Evolutionary conservation across 2,329 filamentous ascomycete species (phyloP), one percentile per base, ranked within the genome.

Genomic region (Epichloe uncinata): DNA sequence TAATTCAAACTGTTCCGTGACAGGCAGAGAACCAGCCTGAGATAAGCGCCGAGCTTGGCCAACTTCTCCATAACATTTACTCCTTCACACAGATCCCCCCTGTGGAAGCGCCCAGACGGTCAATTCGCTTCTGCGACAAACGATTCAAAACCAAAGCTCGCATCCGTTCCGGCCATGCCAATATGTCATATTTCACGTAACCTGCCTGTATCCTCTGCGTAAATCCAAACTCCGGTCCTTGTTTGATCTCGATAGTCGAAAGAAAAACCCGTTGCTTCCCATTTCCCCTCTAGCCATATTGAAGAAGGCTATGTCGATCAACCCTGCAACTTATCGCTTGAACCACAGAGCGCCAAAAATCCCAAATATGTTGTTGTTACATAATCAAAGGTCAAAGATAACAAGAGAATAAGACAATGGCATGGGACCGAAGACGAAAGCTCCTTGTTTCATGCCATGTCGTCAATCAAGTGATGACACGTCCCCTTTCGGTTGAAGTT

Each of bases 321-420:
- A 40, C 43, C 45, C 42, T 35, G 33, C 44, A 51, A 42, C 47
- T 43, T 43, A 43, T 52, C 50, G 50, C 47, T 49, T 49, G 38
- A 43, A 45, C 47, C 47, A 44, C 42, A 37, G 12, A 47, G 50
- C 50, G 47, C 47, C 43, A 38, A 43, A 54, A 13, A 47, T 47
- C 48, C 48, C 42, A 51, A 47, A 51, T 33, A 51, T 58, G 57
- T 57, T 65, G 56, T 57, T 65, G 57, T 57, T 65, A 64, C 60
- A 63, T 60, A 55, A 54, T 58, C 57, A 54, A 54, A 58, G 53
- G 13, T 42, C 42, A 45, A 42, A 33, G 3, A 48, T 12, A 45
- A 45, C 3, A 22, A 38, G 7, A 45, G 13, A 36, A 40, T 34
- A 7, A 13, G 30, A 26, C 7, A 40, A 13, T 20, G 26, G 18